Conservation (phyloP, 495 filamentous ascomycete genomes). For the Jackrogersella minutella region DNA sequence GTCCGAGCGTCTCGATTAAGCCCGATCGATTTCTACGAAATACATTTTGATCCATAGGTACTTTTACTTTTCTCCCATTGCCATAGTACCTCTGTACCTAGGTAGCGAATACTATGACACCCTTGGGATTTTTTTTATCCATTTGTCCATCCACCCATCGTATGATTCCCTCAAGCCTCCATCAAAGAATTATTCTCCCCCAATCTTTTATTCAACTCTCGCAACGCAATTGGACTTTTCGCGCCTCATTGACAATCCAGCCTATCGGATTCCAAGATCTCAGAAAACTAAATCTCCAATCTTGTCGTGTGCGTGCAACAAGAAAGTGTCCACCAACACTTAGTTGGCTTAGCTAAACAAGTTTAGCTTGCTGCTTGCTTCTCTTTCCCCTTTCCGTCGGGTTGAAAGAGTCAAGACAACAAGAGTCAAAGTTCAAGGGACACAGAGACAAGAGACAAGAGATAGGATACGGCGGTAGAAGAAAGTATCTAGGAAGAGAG, state of each 20-base stretch:
- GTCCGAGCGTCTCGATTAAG: slow-evolving; percentile 32
- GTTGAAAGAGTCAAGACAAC: too few species aligned
- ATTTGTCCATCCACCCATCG: slow-evolving; percentile 18
- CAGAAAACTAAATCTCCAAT: slow-evolving; percentile 33
- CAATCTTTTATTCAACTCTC: slow-evolving; percentile 23
- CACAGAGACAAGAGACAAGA: too few species aligned
- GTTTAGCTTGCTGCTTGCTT: not conserved
- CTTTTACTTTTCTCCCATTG: too few species aligned
- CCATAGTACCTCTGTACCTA: not conserved
- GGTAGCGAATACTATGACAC: too few species aligned
- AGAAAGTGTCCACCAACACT: slow-evolving; percentile 6
- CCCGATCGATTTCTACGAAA: slow-evolving; percentile 35
- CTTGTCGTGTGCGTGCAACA: slow-evolving; percentile 29
- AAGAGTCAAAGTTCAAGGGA: not conserved
- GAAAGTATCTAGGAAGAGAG: too few species aligned
- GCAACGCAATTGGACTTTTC: slow-evolving; percentile 29
- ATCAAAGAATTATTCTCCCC: slow-evolving; percentile 30
- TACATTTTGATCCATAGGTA: too few species aligned
- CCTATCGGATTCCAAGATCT: slow-evolving; percentile 41
- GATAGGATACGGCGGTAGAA: not conserved
- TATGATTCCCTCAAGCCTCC: slow-evolving; percentile 35
- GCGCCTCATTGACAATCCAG: slow-evolving; percentile 22
- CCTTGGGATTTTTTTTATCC: too few species aligned
- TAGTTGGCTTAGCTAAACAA: not conserved
- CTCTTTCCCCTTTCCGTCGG: not conserved